phyloP scores from a whole-genome alignment of 345 rosid genomes.

The Pugionium cornutum region DNA sequence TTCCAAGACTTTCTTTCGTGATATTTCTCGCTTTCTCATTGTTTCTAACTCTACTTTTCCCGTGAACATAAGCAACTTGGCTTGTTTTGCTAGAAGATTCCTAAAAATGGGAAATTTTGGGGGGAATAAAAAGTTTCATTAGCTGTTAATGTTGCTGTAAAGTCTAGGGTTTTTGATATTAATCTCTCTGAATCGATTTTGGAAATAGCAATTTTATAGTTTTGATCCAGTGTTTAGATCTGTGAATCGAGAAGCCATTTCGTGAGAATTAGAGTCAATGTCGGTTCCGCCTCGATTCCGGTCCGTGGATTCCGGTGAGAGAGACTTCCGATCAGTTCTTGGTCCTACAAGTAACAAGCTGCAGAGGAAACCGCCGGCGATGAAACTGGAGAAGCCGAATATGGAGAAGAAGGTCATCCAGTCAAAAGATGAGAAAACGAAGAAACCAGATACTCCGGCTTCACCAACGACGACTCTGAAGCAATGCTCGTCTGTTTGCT shows the following conservation, averaged over 20 bases:
- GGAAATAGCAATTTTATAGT: conserved; percentile 3
- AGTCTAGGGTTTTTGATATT: conserved; percentile 10
- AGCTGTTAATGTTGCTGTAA: conserved; percentile 31
- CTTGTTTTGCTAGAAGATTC: conserved; percentile 27
- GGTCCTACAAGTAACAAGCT: conserved; percentile 64
- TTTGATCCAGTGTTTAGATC: conserved; percentile 34
- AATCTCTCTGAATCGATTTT: conserved; percentile 3
- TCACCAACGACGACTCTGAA: conserved; percentile 38
- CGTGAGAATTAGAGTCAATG: conserved; percentile 43
- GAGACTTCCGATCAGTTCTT: conserved; percentile 55
- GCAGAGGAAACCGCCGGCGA: conserved; percentile 43
- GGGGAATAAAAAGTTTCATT: conserved; percentile 12
- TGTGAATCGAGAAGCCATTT: conserved; percentile 1
- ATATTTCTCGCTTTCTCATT: conserved; percentile 13
- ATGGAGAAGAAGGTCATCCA: conserved; percentile 28
- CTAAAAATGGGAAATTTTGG: conserved; percentile 9
- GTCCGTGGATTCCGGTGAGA: conserved; percentile 47
- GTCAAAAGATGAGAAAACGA: conserved; percentile 44
- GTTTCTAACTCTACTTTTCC: conserved; percentile 15
- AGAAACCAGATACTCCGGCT: conserved; percentile 32
- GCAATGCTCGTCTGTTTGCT: conserved; percentile 42
- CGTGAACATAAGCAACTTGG: conserved; percentile 30
- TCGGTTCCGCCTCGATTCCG: conserved; percentile 61
- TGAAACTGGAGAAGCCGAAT: conserved; percentile 46
- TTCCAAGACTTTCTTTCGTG: conserved; percentile 21